phyloP scores from a whole-genome alignment of 371 early-diverging fungal genomes.

The Mucor lusitanicus region DNA sequence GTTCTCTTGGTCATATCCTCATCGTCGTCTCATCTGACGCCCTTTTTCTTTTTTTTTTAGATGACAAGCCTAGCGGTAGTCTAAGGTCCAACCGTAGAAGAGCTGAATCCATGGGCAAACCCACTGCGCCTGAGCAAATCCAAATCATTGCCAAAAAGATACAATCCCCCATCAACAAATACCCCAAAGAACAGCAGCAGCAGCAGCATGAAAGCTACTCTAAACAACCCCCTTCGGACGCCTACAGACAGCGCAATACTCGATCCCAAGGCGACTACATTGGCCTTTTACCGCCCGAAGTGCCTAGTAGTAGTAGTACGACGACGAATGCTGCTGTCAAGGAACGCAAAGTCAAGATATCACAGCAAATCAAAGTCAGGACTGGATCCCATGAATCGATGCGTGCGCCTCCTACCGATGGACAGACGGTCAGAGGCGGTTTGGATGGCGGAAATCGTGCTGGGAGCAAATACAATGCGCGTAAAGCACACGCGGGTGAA shows the following conservation, averaged over 20 bases:
- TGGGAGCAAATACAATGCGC: constrained; percentile 4
- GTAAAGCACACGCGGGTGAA: constrained; percentile 40
- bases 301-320: too few relatives aligned
- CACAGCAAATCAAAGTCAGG: constrained; percentile 37
- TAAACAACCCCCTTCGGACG: constrained; percentile 1
- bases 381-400: constrained; percentile 42
- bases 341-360: constrained; percentile 40
- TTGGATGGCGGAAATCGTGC: constrained; percentile 1
- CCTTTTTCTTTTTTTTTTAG: neutral
- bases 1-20: neutral
- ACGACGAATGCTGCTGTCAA: neutral
- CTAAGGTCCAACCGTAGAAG: constrained; percentile 4
- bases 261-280: constrained; percentile 39
- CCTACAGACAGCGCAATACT: constrained; percentile 30
- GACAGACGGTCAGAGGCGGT: constrained; percentile 19
- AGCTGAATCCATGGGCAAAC: constrained; percentile 24
- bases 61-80: neutral
- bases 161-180: constrained; percentile 19
- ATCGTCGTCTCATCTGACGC: neutral
- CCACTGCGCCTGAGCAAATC: constrained; percentile 20
- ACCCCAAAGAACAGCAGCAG: constrained; percentile 8
- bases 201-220: neutral
- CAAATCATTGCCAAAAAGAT: constrained; percentile 16
- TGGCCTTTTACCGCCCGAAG: constrained; percentile 30
- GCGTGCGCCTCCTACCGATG: constrained; percentile 26